A percentile compares a stretch with the other conserved stretches of the same genome.
These are phyloP conservation scores for Scheffersomyces ergatensis DNA, from an alignment of 805 yeast species.

Conservation along the genomic window DNA sequence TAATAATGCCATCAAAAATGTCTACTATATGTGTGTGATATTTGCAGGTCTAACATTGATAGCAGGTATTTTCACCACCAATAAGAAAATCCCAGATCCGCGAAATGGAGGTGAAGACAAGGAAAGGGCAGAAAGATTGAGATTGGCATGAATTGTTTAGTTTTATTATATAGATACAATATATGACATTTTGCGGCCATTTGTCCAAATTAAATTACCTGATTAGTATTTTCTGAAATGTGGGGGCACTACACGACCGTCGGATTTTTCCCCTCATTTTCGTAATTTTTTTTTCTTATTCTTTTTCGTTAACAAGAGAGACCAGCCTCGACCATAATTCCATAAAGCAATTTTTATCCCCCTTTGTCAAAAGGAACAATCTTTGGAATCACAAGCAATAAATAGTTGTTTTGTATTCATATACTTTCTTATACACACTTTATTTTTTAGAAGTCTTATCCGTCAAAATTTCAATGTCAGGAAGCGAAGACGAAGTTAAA, in stretches of 20 bases:
- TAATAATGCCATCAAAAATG: conserved; percentile 35
- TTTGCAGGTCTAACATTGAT: conserved; percentile 27
- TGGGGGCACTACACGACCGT: not conserved
- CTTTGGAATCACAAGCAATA: no score
- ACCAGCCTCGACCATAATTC: no score
- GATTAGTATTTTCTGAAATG: not conserved
- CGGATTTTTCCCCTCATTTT: not conserved
- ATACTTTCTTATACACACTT: no score
- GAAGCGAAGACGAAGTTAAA: not conserved
- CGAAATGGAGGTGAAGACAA: not conserved
- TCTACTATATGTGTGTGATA: conserved; percentile 37
- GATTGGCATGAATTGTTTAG: not conserved
- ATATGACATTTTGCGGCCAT: not conserved
- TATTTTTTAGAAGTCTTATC: no score
- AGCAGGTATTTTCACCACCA: conserved; percentile 29
- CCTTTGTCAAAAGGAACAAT: no score
- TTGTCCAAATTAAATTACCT: not conserved
- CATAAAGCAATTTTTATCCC: no score
- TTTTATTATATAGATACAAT: not conserved
- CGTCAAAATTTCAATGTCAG: not conserved
- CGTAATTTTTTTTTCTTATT: not conserved
- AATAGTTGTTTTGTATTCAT: no score
- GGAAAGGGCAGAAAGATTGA: not conserved
- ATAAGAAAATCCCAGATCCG: conserved; percentile 24
- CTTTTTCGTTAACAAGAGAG: no score